Percentiles rank a stretch among this genome's conserved stretches.
These are phyloP conservation scores for Tricholomella constricta DNA, from an alignment of 768 basidiomycete genomes.

Conservation along the genomic window DNA sequence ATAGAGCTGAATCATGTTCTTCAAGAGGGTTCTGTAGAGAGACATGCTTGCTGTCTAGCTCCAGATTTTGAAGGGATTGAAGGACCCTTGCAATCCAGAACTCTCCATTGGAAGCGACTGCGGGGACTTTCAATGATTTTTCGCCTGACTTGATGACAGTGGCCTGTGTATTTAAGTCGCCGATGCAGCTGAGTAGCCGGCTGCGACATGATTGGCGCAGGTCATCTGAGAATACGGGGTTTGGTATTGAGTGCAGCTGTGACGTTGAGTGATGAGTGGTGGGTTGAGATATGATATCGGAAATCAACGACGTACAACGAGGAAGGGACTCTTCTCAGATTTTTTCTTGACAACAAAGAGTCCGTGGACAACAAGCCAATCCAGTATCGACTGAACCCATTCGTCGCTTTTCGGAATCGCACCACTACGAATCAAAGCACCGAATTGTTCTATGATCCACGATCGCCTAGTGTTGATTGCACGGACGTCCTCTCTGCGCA, in stretches of 20 bases:
- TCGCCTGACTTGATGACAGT: constrained; percentile 54
- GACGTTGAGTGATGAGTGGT: constrained; percentile 7
- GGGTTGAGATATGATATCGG: neutral
- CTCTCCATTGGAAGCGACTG: constrained; percentile 69
- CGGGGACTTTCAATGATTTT: constrained; percentile 55
- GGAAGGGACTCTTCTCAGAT: constrained; percentile 61
- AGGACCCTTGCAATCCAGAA: constrained; percentile 79
- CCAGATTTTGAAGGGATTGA: constrained; percentile 52
- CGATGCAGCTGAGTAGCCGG: constrained; percentile 71
- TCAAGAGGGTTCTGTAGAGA: constrained; percentile 51
- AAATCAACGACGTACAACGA: constrained; percentile 49
- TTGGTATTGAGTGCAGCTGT: constrained; percentile 64
- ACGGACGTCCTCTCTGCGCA: constrained; percentile 43
- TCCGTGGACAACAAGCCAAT: constrained; percentile 83
- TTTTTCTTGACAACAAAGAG: constrained; percentile 78
- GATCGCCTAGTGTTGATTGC: constrained; percentile 56
- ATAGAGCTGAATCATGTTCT: constrained; percentile 52
- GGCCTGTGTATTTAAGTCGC: constrained; percentile 67
- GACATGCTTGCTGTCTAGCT: constrained; percentile 72
- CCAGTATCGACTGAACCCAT: constrained; percentile 73
- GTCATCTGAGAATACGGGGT: constrained; percentile 72
- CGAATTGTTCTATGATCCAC: constrained; percentile 90
- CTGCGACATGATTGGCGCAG: constrained; percentile 67
- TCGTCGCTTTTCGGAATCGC: constrained; percentile 78
- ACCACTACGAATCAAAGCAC: constrained; percentile 74